These are phyloP conservation scores for Diplosphaera chodatii DNA, from an alignment of 139 green algal species.

Conservation along the genomic window DNA sequence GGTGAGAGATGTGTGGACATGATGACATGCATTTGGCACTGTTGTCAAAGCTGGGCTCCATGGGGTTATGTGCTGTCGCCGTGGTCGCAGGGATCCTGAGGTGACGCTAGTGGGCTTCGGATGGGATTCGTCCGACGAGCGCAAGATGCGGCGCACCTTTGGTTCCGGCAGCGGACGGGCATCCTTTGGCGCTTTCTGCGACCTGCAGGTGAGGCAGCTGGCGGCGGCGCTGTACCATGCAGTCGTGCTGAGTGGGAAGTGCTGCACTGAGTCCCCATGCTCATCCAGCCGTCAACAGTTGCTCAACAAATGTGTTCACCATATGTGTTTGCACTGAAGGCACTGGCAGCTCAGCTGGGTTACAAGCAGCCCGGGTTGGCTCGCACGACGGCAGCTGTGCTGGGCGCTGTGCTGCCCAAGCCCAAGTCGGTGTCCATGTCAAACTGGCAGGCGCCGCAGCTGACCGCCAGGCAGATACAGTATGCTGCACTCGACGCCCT, in stretches of 20 bases:
- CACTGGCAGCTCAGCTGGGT: background rate
- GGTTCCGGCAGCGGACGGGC: background rate
- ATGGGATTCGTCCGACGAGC: background rate
- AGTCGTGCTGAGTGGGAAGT: too few relatives aligned
- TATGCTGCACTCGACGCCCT: constrained; percentile 8
- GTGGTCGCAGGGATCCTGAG: background rate
- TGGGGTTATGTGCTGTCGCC: too few relatives aligned
- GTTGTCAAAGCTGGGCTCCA: too few relatives aligned
- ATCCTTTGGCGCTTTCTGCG: constrained; percentile 1
- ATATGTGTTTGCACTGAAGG: too few relatives aligned
- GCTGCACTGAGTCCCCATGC: too few relatives aligned
- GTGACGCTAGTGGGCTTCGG: background rate
- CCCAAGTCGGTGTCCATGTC: constrained; percentile 5
- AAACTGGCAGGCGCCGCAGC: constrained; percentile 3
- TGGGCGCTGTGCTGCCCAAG: background rate
- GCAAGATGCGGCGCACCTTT: constrained; percentile 4
- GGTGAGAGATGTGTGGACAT: too few relatives aligned
- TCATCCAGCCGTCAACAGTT: too few relatives aligned
- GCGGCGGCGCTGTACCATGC: too few relatives aligned
- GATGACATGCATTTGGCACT: too few relatives aligned
- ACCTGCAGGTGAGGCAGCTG: constrained; percentile 7
- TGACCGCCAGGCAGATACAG: background rate
- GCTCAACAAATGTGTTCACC: too few relatives aligned
- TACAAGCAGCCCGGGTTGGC: background rate
- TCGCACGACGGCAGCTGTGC: background rate